Evolutionary conservation across 2,329 filamentous ascomycete species (phyloP), one percentile per base, ranked within the genome.

Genomic region (Pseudocercospora fuligena): DNA sequence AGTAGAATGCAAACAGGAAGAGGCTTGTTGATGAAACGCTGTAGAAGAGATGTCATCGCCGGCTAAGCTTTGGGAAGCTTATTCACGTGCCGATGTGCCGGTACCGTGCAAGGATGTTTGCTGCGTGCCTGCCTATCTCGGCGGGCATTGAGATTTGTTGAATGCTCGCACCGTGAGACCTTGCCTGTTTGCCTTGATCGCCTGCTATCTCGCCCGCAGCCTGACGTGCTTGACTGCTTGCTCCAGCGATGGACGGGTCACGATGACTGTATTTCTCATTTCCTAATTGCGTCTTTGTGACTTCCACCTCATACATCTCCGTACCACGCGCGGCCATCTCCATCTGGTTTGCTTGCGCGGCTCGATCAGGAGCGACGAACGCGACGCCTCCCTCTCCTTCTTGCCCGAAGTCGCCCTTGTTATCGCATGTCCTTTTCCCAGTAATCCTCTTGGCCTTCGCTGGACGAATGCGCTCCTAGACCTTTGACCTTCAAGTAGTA

Each of bases 141-240:
- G 51, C 51, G 25, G 25, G 51, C 51, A 54, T 54, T 54, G 51
- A 54, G 51, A 54, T 31, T n/a, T n/a, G 51, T 29, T 54, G 25
- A 27, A 54, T 12, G 31, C 31, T 33, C 31, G 11, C 51, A 25
- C 19, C 46, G n/a, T n/a, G n/a, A n/a, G n/a, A n/a, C n/a, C n/a
- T n/a, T n/a, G n/a, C n/a, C n/a, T n/a, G n/a, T n/a, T 51, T 19
- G 40, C 40, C 40, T 36, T 36, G 33, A 36, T 36, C 33, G 46
- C 46, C 23, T 19, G 19, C 46, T 49, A 49, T 49, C 47, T 14
- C 23, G 47, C 21, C 47, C 47, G 21, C 47, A 51, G 47, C 47
- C 47, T 51, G 47, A 51, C 47, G 21, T 51, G 47, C 25, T 51
- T 51, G 47, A 12, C 14, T 51, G 47, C 47, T 51, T 51, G 47